Percentiles rank a stretch among this genome's conserved stretches.
phyloP scores from a whole-genome alignment of 805 yeast genomes.

The Saccharomyces kudriavzevii region DNA sequence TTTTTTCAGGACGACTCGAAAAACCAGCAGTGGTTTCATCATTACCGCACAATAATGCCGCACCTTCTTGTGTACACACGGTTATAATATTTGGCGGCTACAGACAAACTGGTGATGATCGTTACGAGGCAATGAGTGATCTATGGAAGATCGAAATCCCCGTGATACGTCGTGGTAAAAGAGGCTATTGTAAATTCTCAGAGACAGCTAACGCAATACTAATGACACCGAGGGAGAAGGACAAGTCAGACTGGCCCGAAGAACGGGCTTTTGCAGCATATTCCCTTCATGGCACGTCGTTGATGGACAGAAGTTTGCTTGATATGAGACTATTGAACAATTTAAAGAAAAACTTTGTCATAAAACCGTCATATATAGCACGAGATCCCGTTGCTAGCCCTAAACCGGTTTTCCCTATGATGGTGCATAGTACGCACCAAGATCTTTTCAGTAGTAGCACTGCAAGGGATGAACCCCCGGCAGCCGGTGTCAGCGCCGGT shows the following conservation, averaged over 20 bases:
- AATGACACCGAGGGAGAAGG: conserved; percentile 10
- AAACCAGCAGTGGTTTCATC: neutral
- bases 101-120: conserved; percentile 22
- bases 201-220: conserved; percentile 31
- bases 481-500: neutral
- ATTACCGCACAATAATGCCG: neutral
- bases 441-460: neutral
- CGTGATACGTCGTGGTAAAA: conserved; percentile 30
- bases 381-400: neutral
- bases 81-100: conserved; percentile 44
- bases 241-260: conserved; percentile 19
- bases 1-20: neutral
- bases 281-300: conserved; percentile 14
- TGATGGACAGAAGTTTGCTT: conserved; percentile 1
- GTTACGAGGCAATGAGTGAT: conserved; percentile 32
- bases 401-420: neutral
- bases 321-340: conserved; percentile 5
- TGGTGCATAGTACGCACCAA: neutral
- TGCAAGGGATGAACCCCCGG: neutral
- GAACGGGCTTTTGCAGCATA: conserved; percentile 32
- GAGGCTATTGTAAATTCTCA: conserved; percentile 30
- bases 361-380: neutral
- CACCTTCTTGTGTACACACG: conserved; percentile 8
- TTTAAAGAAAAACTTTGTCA: conserved; percentile 4
- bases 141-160: conserved; percentile 37